phyloP scores from a whole-genome alignment of 192 early-diverging fungal species.

The Coemansia sp. region DNA sequence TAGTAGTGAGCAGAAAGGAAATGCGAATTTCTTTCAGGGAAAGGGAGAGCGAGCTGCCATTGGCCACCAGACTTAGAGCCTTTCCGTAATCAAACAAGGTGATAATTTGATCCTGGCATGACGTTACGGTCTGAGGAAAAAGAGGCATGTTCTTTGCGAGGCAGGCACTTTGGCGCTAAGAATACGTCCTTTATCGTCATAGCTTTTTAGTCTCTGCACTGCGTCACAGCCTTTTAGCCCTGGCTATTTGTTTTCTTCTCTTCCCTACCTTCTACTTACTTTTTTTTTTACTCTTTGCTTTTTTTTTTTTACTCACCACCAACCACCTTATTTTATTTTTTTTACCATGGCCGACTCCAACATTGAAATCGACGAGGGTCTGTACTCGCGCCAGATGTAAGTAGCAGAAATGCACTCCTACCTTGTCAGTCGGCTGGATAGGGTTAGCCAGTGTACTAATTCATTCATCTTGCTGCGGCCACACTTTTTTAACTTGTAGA shows the following conservation, averaged over 20 bases:
- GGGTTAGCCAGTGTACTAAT: background rate
- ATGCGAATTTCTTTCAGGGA: background rate
- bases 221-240: no score
- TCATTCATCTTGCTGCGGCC: background rate
- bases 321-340: conserved; percentile 15
- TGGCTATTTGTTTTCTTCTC: background rate
- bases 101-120: conserved; percentile 4
- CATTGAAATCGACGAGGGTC: conserved; percentile 85
- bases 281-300: background rate
- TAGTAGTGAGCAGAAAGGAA: background rate
- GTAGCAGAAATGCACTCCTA: conserved; percentile 20
- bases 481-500: conserved; percentile 52
- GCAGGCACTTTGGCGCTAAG: no score
- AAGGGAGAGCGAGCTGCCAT: no score
- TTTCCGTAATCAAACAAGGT: background rate
- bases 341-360: conserved; percentile 21
- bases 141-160: no score
- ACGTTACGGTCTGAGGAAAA: background rate
- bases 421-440: background rate
- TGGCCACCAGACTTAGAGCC: background rate
- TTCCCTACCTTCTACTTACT: background rate
- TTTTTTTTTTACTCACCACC: conserved; percentile 10
- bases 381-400: conserved; percentile 99
- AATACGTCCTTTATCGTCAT: no score
- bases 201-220: no score